These are phyloP conservation scores for Hypoxylon rubiginosum DNA, from an alignment of 2,329 filamentous ascomycete genomes.

Conservation along the genomic window DNA sequence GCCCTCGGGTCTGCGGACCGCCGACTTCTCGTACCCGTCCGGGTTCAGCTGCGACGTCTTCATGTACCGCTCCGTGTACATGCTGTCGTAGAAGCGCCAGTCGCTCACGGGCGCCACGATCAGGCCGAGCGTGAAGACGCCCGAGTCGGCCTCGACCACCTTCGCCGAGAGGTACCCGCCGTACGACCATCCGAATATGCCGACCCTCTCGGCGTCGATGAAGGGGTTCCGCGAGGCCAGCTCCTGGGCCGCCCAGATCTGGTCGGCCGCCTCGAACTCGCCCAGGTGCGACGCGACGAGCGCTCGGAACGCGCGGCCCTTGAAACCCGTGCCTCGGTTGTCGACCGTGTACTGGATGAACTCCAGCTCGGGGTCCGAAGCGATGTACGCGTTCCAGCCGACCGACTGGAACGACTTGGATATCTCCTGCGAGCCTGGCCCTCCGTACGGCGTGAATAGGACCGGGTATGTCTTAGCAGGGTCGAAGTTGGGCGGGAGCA, in stretches of 20 bases:
- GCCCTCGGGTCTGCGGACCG: slow-evolving; percentile 68
- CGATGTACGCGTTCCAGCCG: slow-evolving; percentile 73
- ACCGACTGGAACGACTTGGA: slow-evolving; percentile 67
- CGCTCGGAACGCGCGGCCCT: slow-evolving; percentile 73
- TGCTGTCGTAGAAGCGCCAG: slow-evolving; percentile 78
- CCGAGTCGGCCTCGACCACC: slow-evolving; percentile 72
- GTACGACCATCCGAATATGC: slow-evolving; percentile 78
- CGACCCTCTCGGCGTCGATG: slow-evolving; percentile 70
- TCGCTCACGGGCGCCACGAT: slow-evolving; percentile 76
- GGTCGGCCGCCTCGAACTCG: slow-evolving; percentile 73
- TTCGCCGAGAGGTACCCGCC: slow-evolving; percentile 77
- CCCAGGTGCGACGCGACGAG: slow-evolving; percentile 71
- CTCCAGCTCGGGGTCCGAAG: slow-evolving; percentile 75
- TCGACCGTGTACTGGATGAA: slow-evolving; percentile 78
- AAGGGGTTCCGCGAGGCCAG: slow-evolving; percentile 64
- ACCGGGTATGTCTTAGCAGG: slow-evolving; percentile 73
- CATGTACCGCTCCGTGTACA: slow-evolving; percentile 82
- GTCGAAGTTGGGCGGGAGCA: slow-evolving; percentile 74
- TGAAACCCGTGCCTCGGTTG: slow-evolving; percentile 75
- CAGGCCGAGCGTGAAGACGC: slow-evolving; percentile 72
- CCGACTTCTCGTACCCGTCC: slow-evolving; percentile 71
- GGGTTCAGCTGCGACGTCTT: slow-evolving; percentile 70
- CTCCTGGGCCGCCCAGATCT: slow-evolving; percentile 74
- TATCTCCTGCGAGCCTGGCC: slow-evolving; percentile 73
- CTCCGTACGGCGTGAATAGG: slow-evolving; percentile 77